Percentiles rank a stretch among this genome's conserved stretches.
These are phyloP conservation scores for Colletotrichum higginsianum DNA, from an alignment of 2,329 filamentous ascomycete species.

Conservation along the genomic window DNA sequence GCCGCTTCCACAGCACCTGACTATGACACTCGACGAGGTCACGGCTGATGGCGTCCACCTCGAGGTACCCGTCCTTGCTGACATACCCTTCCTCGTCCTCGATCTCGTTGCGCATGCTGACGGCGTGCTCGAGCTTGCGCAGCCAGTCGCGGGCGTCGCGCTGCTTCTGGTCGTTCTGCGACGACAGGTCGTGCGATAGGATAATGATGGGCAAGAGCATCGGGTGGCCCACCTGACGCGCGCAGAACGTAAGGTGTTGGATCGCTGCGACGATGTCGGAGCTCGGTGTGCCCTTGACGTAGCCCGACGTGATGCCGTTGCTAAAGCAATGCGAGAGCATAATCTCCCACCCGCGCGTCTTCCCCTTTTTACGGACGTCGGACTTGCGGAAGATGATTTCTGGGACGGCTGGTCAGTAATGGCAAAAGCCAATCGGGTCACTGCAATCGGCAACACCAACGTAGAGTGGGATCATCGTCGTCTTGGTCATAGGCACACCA, in stretches of 20 bases:
- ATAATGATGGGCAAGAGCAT: constrained; percentile 72
- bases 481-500: constrained; percentile 72
- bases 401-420: constrained; percentile 46
- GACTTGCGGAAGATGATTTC: constrained; percentile 76
- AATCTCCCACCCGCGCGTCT: constrained; percentile 75
- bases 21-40: constrained; percentile 76
- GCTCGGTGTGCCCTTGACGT: constrained; percentile 72
- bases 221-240: constrained; percentile 68
- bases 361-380: constrained; percentile 76
- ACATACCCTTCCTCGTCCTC: constrained; percentile 70
- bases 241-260: constrained; percentile 65
- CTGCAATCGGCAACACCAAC: constrained; percentile 54
- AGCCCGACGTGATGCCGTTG: constrained; percentile 71
- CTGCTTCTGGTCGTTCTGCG: constrained; percentile 72
- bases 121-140: constrained; percentile 72
- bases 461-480: constrained; percentile 70
- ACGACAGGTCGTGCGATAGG: constrained; percentile 70
- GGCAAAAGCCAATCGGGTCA: background rate
- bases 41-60: constrained; percentile 72
- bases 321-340: constrained; percentile 72
- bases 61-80: constrained; percentile 63
- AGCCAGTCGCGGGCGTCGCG: constrained; percentile 75
- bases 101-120: constrained; percentile 73
- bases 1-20: constrained; percentile 74
- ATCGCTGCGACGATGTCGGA: constrained; percentile 68